These are phyloP conservation scores for Stephania japonica DNA, from an alignment of 164 flowering plant species.

Conservation along the genomic window DNA sequence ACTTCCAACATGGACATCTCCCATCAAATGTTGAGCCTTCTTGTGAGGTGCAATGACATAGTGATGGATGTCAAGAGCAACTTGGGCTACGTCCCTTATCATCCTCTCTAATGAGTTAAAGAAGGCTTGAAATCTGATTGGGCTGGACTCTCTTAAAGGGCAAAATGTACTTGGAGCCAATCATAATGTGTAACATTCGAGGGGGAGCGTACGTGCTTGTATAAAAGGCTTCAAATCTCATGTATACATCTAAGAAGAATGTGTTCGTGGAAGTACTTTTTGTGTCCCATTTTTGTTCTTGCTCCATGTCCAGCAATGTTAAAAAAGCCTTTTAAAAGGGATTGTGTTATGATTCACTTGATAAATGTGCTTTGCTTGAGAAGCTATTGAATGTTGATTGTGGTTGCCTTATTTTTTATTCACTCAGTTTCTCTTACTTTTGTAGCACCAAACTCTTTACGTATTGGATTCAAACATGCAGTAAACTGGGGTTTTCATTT, in stretches of 20 bases:
- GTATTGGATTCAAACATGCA: no score
- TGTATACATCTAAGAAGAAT: no score
- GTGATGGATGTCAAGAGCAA: conserved; percentile 46
- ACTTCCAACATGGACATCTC: conserved; percentile 42
- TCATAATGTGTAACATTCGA: background rate
- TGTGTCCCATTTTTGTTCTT: background rate
- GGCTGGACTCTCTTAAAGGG: background rate
- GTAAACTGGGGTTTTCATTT: no score
- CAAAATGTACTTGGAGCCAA: background rate
- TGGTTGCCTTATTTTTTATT: no score
- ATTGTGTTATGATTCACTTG: no score
- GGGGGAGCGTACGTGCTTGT: background rate
- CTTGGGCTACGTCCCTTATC: conserved; percentile 86
- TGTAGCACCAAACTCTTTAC: no score
- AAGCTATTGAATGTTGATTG: no score
- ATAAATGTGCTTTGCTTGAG: no score
- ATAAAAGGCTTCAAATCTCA: no score
- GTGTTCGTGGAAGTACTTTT: background rate
- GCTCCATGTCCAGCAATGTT: background rate
- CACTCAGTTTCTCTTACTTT: no score
- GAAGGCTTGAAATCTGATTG: background rate
- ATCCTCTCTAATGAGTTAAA: conserved; percentile 44
- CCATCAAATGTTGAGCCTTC: conserved; percentile 68
- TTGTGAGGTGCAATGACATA: conserved; percentile 72
- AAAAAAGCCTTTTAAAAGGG: no score